Conservation (phyloP, 495 filamentous ascomycete genomes). For the Talaromyces proteolyticus region DNA sequence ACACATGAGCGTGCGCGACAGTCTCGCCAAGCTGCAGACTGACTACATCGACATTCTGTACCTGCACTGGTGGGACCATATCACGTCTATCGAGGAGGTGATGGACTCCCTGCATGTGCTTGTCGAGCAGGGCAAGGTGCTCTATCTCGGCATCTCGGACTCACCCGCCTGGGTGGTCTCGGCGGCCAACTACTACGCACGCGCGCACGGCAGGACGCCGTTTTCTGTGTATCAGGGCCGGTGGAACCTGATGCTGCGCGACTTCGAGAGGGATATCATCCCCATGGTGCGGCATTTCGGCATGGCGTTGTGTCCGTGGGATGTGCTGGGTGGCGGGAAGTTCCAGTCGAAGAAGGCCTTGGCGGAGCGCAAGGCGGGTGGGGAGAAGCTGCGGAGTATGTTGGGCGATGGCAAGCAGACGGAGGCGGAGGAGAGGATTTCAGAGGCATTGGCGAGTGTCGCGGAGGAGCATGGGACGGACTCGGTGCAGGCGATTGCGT, state of each 20-base stretch:
- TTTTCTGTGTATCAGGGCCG: conserved; percentile 62
- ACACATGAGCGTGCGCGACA: conserved; percentile 46
- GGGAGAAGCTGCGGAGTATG: conserved; percentile 22
- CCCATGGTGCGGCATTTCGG: conserved; percentile 50
- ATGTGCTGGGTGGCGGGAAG: conserved; percentile 44
- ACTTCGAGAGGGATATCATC: conserved; percentile 53
- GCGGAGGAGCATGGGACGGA: conserved; percentile 41
- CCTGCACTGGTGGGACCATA: conserved; percentile 56
- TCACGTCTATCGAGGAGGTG: conserved; percentile 53
- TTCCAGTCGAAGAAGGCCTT: conserved; percentile 38
- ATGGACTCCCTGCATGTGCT: conserved; percentile 55
- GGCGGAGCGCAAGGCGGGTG: conserved; percentile 21
- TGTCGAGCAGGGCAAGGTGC: conserved; percentile 51
- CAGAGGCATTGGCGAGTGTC: conserved; percentile 43
- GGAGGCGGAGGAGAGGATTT: conserved; percentile 35
- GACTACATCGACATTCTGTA: conserved; percentile 61
- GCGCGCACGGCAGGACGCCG: conserved; percentile 50
- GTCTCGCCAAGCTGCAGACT: conserved; percentile 56
- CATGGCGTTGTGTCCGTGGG: conserved; percentile 57
- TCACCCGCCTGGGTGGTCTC: conserved; percentile 59
- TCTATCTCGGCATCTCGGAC: conserved; percentile 60
- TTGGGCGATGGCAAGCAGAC: conserved; percentile 14
- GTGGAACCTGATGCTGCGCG: conserved; percentile 49
- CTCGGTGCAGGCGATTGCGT: conserved; percentile 50
- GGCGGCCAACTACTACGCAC: conserved; percentile 55